Base-by-base conservation (phyloP, 2,329 filamentous ascomycete species). In the Coniella lustricola region DNA sequence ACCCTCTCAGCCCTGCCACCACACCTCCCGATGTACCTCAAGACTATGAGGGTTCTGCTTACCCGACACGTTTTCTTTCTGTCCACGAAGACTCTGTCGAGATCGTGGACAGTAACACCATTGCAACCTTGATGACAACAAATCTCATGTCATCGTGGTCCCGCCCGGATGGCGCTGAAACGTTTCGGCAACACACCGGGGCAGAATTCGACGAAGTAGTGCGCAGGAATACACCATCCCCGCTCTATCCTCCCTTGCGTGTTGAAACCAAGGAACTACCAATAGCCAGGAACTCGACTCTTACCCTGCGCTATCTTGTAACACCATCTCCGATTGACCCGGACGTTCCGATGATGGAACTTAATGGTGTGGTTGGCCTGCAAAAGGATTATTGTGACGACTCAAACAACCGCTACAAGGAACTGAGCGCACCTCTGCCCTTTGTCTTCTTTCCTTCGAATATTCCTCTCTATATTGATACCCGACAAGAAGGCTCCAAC, bases 381-480 rank as follows among this genome's bases (percentile, higher is more conserved):
- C 81, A 90, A 56, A 81, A 82, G 42, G 77, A 85, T 50, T 90
- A 90, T 57, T 87, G 82, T 55, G 71, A 76, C 10, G 76, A 86
- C 46, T 70, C 76, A 1, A 73, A 74, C 25, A 88, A 86, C 57
- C 72, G 81, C 8, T 90, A 84, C 83, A 69, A 76, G 31, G 82
- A 86, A 45, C 66, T 87, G 10, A 76, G 73, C 13, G 79, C 77
- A 3, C 79, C 81, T 3, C 67, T 82, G 2, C 87, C 87, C 1
- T 90, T 90, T 58, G 85, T 91, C 20, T 88, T 90, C 62, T 91
- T 97, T 66, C 90, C 94, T 60, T 88, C 90, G 1, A 77, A 84
- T 50, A 79, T 97, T 8, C 91, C 91, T 0, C 78, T 98, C 12
- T 95, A 90, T 67, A 93, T 98, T 60, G 93, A 96, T 65, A 93